Evolutionary conservation across 495 filamentous ascomycete species (phyloP), one percentile per base, ranked within the genome.

Genomic region (Filosporella fistucella): DNA sequence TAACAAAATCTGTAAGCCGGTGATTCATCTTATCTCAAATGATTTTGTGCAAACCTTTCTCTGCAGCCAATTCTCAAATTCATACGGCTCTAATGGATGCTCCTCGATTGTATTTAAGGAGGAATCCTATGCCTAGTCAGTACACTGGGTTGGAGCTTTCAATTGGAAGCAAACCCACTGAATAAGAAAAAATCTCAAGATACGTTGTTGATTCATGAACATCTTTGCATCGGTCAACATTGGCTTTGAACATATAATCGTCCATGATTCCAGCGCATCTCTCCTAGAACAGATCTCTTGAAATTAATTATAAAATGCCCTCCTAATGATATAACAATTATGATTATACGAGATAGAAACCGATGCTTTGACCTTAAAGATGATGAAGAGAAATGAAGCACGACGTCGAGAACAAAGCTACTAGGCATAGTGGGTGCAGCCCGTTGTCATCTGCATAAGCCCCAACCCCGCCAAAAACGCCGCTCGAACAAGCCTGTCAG

Each of bases 101-200:
- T 76, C 68, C 45, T 78, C 76, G 22, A 63, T 46, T 0, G 58
- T 63, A 53, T 77, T 72, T 50, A 61, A 62, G 10, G 43, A 37
- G 16, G 68, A 56, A 44, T 74, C 68, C 72, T 70, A 45, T 22
- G 8, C 39, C 8, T 5, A 10, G 17, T 40, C 28, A 44, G 32
- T n/a, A n/a, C n/a, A n/a, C n/a, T n/a, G n/a, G n/a, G n/a, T 23
- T 9, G 5, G 18, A 26, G 12, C 21, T 17, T 14, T 5, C 28
- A 28, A 23, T 36, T 26, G 33, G 5, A 36, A 16, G 16, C 13
- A 22, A 41, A 49, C 73, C 40, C 56, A 79, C 75, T 45, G 74
- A 70, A 52, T 78, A 79, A 30, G 71, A 72, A 47, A 74, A 63
- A 25, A 79, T 75, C 61, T 79, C 74, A 16, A 79, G 52, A 50